phyloP scores from a whole-genome alignment of 2,329 filamentous ascomycete genomes.

The Zasmidium citrigriseum region DNA sequence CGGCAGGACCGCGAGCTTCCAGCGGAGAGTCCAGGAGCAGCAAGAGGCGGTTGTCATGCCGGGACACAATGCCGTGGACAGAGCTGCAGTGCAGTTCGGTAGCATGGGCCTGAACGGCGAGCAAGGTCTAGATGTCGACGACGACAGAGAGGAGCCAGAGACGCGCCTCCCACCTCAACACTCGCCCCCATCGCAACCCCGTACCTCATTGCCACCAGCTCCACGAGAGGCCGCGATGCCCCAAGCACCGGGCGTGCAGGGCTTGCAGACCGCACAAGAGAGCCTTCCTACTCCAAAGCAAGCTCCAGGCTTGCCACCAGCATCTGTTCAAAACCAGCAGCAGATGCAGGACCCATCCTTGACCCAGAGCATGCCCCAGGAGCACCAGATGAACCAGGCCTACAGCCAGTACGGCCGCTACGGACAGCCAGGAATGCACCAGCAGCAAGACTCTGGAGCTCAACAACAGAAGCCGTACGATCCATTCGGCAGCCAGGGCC shows the following conservation, averaged over 20 bases:
- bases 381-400: conserved; percentile 45
- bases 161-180: conserved; percentile 93
- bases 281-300: conserved; percentile 56
- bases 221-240: conserved; percentile 46
- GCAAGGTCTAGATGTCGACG: conserved; percentile 76
- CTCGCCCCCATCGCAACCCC: conserved; percentile 81
- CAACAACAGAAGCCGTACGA: conserved; percentile 82
- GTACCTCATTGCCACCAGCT: conserved; percentile 81
- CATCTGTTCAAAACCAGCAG: conserved; percentile 54
- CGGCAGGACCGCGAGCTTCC: conserved; percentile 74
- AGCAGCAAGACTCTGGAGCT: conserved; percentile 55
- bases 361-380: conserved; percentile 56
- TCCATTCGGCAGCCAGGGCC: conserved; percentile 76
- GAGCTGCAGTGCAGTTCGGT: conserved; percentile 91
- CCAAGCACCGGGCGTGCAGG: conserved; percentile 41
- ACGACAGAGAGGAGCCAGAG: conserved; percentile 92
- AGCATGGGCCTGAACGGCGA: conserved; percentile 89
- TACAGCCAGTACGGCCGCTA: conserved; percentile 72
- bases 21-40: conserved; percentile 86
- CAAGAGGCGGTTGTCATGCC: conserved; percentile 99
- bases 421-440: conserved; percentile 55
- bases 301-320: conserved; percentile 63
- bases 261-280: conserved; percentile 33
- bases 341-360: conserved; percentile 43
- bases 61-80: conserved; percentile 90